These are phyloP conservation scores for Wickerhamomyces sp. DNA, from an alignment of 1,139 yeast species.

Conservation along the genomic window DNA sequence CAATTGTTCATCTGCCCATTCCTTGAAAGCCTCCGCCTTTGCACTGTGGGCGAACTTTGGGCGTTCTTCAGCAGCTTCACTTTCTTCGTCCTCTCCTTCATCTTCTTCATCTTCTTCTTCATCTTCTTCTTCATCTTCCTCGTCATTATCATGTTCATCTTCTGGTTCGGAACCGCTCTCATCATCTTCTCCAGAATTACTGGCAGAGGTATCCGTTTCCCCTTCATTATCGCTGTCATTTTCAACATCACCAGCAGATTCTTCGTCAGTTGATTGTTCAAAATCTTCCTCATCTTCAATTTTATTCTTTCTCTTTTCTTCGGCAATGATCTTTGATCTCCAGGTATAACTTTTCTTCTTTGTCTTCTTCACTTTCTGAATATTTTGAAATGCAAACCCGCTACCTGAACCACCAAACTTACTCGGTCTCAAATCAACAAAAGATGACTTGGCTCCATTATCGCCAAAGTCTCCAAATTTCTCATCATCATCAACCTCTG, in stretches of 20 bases:
- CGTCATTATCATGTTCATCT: conserved; percentile 23
- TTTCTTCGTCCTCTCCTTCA: conserved; percentile 11
- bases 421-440: conserved; percentile 69
- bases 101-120: conserved; percentile 20
- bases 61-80: conserved; percentile 19
- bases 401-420: conserved; percentile 54
- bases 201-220: too few relatives aligned
- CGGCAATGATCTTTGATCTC: conserved; percentile 48
- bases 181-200: conserved; percentile 15
- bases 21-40: conserved; percentile 43
- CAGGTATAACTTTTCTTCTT: conserved; percentile 51
- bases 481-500: conserved; percentile 20
- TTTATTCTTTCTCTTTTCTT: conserved; percentile 34
- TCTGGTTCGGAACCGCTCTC: conserved; percentile 17
- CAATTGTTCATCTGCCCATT: conserved; percentile 47
- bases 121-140: conserved; percentile 21
- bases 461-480: conserved; percentile 28
- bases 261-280: conserved; percentile 24
- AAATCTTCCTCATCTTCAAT: conserved; percentile 43
- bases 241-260: conserved; percentile 20
- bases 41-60: conserved; percentile 21
- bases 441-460: conserved; percentile 37
- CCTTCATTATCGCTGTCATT: conserved; percentile 24
- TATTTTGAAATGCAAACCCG: conserved; percentile 66
- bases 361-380: conserved; percentile 42